Evolutionary conservation across 2,329 filamentous ascomycete species (phyloP).

Genomic region (Diaporthe amygdali): DNA sequence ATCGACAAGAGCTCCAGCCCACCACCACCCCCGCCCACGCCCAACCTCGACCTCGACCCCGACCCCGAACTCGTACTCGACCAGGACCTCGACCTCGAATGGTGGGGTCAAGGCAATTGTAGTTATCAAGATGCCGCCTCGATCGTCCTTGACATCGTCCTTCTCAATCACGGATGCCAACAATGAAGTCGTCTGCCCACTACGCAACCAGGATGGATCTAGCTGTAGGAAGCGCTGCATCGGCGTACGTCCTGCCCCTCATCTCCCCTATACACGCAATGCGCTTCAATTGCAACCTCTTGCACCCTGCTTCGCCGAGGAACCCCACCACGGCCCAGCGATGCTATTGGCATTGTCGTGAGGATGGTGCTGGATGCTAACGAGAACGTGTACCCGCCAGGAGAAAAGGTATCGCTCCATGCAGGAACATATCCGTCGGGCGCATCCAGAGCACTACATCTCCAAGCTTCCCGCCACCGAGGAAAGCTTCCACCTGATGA

Average conservation of each 20-base stretch:
- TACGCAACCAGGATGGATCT: slow-evolving; percentile 95
- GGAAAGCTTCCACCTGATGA: slow-evolving; percentile 97
- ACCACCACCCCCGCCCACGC: slow-evolving; percentile 22
- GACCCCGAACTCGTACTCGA: slow-evolving; percentile 42
- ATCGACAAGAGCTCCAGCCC: slow-evolving; percentile 32
- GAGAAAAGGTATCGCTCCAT: slow-evolving; percentile 82
- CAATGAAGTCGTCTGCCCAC: slow-evolving; percentile 95
- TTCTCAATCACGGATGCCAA: slow-evolving; percentile 92
- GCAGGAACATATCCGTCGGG: slow-evolving; percentile 98
- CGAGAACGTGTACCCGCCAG: slow-evolving; percentile 29
- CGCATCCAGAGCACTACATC: slow-evolving; percentile 97
- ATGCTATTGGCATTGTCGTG: not conserved
- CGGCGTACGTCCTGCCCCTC: slow-evolving; percentile 71
- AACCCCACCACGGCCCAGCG: not conserved
- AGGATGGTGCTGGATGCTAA: slow-evolving; percentile 25
- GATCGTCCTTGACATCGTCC: slow-evolving; percentile 84
- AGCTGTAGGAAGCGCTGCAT: slow-evolving; percentile 97
- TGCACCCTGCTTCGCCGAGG: slow-evolving; percentile 18
- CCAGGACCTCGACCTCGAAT: slow-evolving; percentile 43
- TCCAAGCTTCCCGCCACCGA: slow-evolving; percentile 97
- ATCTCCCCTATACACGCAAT: slow-evolving; percentile 11
- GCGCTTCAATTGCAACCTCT: slow-evolving; percentile 18
- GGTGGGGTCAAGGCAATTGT: slow-evolving; percentile 54
- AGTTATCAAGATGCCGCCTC: slow-evolving; percentile 77
- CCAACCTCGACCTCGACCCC: slow-evolving; percentile 23